Conservation (phyloP, 2,329 filamentous ascomycete species). For the Clarireedia homoeocarpa region DNA sequence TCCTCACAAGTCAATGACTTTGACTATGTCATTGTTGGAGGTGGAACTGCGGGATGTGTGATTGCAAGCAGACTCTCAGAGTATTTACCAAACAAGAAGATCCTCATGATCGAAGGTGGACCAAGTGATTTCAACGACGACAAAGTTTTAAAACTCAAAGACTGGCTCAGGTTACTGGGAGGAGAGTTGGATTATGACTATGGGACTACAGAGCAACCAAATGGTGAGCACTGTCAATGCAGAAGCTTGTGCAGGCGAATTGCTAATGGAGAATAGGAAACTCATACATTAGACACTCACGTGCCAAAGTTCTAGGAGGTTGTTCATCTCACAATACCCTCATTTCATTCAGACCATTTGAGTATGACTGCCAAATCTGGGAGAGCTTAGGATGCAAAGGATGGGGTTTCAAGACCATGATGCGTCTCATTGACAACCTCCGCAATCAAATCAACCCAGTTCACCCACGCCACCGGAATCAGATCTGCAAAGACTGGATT, state of each 20-base stretch:
- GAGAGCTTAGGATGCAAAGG: conserved; percentile 72
- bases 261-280: conserved; percentile 51
- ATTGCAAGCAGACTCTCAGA: conserved; percentile 46
- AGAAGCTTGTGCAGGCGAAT: background rate
- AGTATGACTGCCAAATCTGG: conserved; percentile 83
- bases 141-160: conserved; percentile 75
- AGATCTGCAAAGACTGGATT: conserved; percentile 88
- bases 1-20: conserved; percentile 30
- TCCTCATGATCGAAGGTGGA: conserved; percentile 80
- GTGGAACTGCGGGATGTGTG: conserved; percentile 42
- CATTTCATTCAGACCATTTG: conserved; percentile 86
- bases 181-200: conserved; percentile 91
- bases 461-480: conserved; percentile 76
- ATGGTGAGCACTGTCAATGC: conserved; percentile 58
- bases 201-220: conserved; percentile 77
- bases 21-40: conserved; percentile 43
- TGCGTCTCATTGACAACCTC: conserved; percentile 71
- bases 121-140: conserved; percentile 86
- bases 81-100: conserved; percentile 74
- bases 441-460: conserved; percentile 88
- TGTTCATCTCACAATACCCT: conserved; percentile 93
- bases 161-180: conserved; percentile 79
- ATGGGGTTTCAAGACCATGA: conserved; percentile 83
- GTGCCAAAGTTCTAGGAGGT: conserved; percentile 85
- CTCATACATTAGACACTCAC: conserved; percentile 84